Percentiles rank a stretch among this genome's conserved stretches.
Conservation (phyloP, 225 moss, liverwort and hornwort genomes). For the Rhytidiadelphus loreus region DNA sequence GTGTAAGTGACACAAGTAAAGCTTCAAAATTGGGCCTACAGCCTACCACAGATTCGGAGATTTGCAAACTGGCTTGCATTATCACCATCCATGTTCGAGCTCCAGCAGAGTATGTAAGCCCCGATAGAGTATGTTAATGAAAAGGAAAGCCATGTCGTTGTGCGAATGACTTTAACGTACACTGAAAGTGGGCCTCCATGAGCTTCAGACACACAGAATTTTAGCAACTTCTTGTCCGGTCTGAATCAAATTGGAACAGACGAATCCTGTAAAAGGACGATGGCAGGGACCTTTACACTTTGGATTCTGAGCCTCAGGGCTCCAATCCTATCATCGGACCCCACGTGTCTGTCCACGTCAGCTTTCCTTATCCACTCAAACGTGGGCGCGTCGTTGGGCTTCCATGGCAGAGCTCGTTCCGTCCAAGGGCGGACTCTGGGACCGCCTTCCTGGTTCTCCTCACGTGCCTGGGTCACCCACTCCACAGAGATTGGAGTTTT, state of each 20-base stretch:
- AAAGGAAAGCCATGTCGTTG: neutral
- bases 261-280: neutral
- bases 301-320: neutral
- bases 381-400: neutral
- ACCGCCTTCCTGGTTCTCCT: neutral
- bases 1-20: neutral
- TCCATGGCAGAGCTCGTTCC: neutral
- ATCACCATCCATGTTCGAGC: neutral
- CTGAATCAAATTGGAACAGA: neutral
- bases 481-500: neutral
- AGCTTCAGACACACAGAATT: neutral
- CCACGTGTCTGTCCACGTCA: slow-evolving; percentile 14
- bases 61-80: neutral
- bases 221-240: too few relatives aligned
- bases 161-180: too few relatives aligned
- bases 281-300: neutral
- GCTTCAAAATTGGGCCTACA: neutral
- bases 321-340: neutral
- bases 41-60: neutral
- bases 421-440: neutral
- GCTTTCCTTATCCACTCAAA: slow-evolving; percentile 7
- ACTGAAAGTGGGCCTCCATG: too few relatives aligned
- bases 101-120: neutral
- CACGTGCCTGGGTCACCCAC: neutral
- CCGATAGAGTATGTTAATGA: neutral